Percentiles rank a stretch among this genome's conserved stretches.
These are phyloP conservation scores for Pueraria montana DNA, from an alignment of 306 rosid species.

Conservation along the genomic window DNA sequence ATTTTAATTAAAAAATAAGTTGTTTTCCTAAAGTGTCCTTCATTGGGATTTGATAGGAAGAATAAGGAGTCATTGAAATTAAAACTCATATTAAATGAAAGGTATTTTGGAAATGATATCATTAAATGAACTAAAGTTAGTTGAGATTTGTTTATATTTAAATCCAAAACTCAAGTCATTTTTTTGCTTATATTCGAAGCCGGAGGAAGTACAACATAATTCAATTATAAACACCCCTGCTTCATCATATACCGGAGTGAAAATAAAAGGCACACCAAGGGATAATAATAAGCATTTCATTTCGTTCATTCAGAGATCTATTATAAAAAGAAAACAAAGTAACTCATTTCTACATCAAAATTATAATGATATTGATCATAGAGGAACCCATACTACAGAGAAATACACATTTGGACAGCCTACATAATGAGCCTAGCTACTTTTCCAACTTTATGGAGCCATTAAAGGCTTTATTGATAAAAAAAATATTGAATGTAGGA, in stretches of 20 bases:
- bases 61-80: too few relatives aligned
- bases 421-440: slow-evolving; percentile 27
- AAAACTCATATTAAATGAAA: too few relatives aligned
- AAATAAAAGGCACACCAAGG: background rate
- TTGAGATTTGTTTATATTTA: too few relatives aligned
- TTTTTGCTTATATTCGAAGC: too few relatives aligned
- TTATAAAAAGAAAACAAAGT: background rate
- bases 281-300: background rate
- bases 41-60: too few relatives aligned
- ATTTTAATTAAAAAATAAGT: too few relatives aligned
- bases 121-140: too few relatives aligned
- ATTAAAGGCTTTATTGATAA: slow-evolving; percentile 11
- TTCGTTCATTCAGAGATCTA: background rate
- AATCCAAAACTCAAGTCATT: too few relatives aligned
- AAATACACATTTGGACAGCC: slow-evolving; percentile 37
- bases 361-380: background rate
- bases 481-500: slow-evolving; percentile 37
- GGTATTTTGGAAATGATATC: too few relatives aligned
- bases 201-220: too few relatives aligned
- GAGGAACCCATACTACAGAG: background rate
- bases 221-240: background rate
- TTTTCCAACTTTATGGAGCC: slow-evolving; percentile 25
- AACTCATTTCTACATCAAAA: slow-evolving; percentile 15
- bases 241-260: background rate
- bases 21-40: too few relatives aligned